Evolutionary conservation across 768 basidiomycete genomes (phyloP), one percentile per base, ranked within the genome.

Genomic region (Boletus eberwhitei): DNA sequence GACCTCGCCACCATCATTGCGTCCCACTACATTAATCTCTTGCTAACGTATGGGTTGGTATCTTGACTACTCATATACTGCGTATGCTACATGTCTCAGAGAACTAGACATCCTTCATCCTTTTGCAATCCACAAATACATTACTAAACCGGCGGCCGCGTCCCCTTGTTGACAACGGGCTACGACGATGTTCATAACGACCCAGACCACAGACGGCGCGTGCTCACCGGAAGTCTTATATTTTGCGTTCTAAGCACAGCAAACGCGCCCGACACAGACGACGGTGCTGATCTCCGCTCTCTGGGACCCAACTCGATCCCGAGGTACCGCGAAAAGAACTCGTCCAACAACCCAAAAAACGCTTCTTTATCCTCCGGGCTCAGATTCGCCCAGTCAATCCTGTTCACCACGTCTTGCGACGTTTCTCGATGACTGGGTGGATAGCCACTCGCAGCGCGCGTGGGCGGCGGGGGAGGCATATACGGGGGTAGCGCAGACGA

Each of bases 311-410:
- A 21, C 47, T 59, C 57, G 24, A 70, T 66, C 22, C 67, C 60
- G 21, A 76, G 67, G 46, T 73, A 73, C 34, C 77, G 75, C 16
- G 80, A 77, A 62, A 92, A 92, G 71, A 85, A 91, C 62, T 90
- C 89, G 65, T 92, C 89, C 21, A 92, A 74, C 88, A 89, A 91
- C 55, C 71, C 70, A 68, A 91, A 92, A 64, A 92, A 87, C 24
- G 74, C 80, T 31, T 81, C 72, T 64, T 89, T 91, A 63, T 92
- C 88, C 64, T 85, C 77, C 21, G 66, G 63, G 2, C 82, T 80
- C 44, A 92, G 74, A 66, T 87, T 83, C 6, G 76, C 68, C 89
- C 89, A 92, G 64, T 89, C 83, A 31, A 91, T 80, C 38, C 55
- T 62, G 16, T 60, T 38, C 38, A 31, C 50, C 32, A 12, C 36